Evolutionary conservation across 2,329 filamentous ascomycete species (phyloP).

Genomic region (Samsoniella hepiali): DNA sequence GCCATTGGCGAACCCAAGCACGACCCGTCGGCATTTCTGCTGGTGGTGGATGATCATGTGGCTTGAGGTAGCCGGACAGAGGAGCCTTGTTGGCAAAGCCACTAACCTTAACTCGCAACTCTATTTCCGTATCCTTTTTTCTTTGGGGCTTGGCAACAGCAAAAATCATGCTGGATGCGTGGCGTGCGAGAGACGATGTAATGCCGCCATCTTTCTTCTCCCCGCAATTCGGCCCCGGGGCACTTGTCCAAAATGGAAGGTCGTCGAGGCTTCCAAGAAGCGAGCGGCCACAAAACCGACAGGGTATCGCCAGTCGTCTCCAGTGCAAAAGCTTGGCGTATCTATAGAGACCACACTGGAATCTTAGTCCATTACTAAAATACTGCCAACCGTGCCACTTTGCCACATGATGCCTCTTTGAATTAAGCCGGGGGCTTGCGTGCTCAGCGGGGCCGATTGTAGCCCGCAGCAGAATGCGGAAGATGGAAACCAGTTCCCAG

Average conservation of each 20-base stretch:
- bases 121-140: background rate
- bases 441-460: background rate
- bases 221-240: background rate
- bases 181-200: background rate
- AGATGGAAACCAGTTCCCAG: background rate
- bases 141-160: background rate
- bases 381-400: background rate
- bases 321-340: background rate
- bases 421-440: background rate
- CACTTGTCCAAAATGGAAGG: constrained; percentile 2
- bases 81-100: background rate
- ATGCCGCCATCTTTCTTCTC: background rate
- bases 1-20: background rate
- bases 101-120: background rate
- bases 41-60: background rate
- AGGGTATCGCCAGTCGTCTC: background rate
- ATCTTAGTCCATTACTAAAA: background rate
- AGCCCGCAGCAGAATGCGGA: background rate
- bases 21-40: background rate
- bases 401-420: background rate
- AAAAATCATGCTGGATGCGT: background rate
- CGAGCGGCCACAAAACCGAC: constrained; percentile 2
- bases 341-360: background rate
- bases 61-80: background rate
- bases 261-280: background rate